phyloP scores from a whole-genome alignment of 78 protist species.

The Dictyostelium capitatum region DNA sequence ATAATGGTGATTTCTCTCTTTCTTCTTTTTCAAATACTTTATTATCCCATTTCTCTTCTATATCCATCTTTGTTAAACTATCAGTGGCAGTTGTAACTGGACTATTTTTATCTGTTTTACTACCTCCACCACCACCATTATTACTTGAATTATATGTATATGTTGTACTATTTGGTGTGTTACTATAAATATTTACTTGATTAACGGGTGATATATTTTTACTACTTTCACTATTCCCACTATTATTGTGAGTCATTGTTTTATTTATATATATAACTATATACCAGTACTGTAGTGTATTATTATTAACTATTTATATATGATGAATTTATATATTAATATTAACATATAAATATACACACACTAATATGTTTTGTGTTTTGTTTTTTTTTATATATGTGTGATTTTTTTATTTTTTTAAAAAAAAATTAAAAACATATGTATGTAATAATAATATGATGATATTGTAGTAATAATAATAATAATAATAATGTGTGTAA shows the following conservation, averaged over 20 bases:
- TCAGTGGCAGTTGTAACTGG: slow-evolving; percentile 36
- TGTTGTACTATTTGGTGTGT: slow-evolving; percentile 2
- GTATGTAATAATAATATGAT: too few relatives aligned
- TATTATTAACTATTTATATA: too few relatives aligned
- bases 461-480: too few relatives aligned
- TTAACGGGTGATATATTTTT: neutral
- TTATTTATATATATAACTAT: neutral
- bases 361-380: too few relatives aligned
- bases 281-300: too few relatives aligned
- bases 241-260: neutral
- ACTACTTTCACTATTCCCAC: neutral
- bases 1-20: neutral
- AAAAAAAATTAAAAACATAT: too few relatives aligned
- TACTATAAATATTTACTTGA: slow-evolving; percentile 1
- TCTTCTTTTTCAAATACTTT: neutral
- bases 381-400: too few relatives aligned
- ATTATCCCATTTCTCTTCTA: slow-evolving; percentile 36
- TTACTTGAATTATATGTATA: neutral
- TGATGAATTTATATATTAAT: too few relatives aligned
- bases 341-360: too few relatives aligned
- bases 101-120: slow-evolving; percentile 4
- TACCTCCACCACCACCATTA: neutral
- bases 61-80: slow-evolving; percentile 57
- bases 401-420: too few relatives aligned
- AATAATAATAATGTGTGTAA: too few relatives aligned